Conservation (phyloP, 352 stramenopile genomes). For the Globisporangium canariense region DNA sequence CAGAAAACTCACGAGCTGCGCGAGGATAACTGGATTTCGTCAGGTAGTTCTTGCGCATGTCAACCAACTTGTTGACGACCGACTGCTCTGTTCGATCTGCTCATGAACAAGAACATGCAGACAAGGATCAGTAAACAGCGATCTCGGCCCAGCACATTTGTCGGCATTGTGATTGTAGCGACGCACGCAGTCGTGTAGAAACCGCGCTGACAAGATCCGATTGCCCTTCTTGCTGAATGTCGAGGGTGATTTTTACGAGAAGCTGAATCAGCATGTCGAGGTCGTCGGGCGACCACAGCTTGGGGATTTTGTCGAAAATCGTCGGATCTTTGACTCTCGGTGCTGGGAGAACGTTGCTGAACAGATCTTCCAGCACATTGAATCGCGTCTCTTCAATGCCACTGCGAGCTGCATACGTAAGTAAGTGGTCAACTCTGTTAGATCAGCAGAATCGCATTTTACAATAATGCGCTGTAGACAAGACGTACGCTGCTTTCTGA, state of each 20-base stretch:
- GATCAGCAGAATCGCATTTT: neutral
- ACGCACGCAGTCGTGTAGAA: slow-evolving; percentile 24
- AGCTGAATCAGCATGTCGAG: slow-evolving; percentile 52
- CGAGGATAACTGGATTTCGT: slow-evolving; percentile 34
- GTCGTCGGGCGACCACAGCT: slow-evolving; percentile 56
- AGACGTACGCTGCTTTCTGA: slow-evolving; percentile 4
- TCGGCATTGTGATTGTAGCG: neutral
- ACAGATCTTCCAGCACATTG: slow-evolving; percentile 43
- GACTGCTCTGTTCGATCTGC: slow-evolving; percentile 51
- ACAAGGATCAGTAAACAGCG: neutral
- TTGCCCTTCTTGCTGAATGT: slow-evolving; percentile 49
- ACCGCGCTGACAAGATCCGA: slow-evolving; percentile 36
- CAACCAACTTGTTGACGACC: slow-evolving; percentile 51
- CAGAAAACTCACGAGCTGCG: slow-evolving; percentile 40
- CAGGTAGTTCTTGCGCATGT: slow-evolving; percentile 50
- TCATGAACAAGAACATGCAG: neutral
- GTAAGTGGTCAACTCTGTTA: neutral
- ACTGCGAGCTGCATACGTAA: slow-evolving; percentile 13
- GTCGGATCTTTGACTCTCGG: slow-evolving; percentile 20
- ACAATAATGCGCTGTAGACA: neutral
- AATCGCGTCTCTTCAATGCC: slow-evolving; percentile 30
- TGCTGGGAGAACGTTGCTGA: slow-evolving; percentile 38
- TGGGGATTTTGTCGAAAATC: slow-evolving; percentile 29
- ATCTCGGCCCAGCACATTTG: neutral
- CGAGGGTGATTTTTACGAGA: slow-evolving; percentile 54